Conservation (phyloP, 257 asterid genomes). For the Fraxinus excelsior region DNA sequence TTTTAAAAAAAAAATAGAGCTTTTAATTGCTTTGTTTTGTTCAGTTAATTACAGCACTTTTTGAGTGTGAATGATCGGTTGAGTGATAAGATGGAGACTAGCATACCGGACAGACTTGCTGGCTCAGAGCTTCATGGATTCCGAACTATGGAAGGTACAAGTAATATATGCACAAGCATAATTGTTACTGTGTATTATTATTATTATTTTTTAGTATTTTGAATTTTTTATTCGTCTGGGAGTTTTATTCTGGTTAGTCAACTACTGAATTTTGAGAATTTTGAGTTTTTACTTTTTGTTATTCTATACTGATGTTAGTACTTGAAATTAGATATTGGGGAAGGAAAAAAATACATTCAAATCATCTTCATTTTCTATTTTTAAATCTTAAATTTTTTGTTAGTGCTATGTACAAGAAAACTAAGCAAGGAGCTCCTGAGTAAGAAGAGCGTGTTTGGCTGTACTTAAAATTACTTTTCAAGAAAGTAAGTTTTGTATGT, state of each 20-base stretch:
- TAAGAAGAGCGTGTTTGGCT: no score
- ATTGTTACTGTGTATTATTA: neutral
- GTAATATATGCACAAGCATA: slow-evolving; percentile 6
- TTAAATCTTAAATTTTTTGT: no score
- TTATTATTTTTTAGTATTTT: neutral
- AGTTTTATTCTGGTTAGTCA: slow-evolving; percentile 14
- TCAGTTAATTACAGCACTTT: neutral
- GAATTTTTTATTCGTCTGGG: slow-evolving; percentile 21
- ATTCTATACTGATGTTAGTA: neutral
- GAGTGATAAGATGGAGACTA: slow-evolving; percentile 51
- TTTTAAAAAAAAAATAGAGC: no score
- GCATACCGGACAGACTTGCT: slow-evolving; percentile 38
- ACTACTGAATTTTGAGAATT: slow-evolving; percentile 17
- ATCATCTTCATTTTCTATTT: neutral
- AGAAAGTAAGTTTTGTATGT: neutral
- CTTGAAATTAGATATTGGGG: neutral
- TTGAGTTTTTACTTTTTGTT: slow-evolving; percentile 2
- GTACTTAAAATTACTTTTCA: neutral
- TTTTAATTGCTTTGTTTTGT: neutral
- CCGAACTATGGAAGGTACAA: slow-evolving; percentile 71
- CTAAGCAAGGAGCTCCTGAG: neutral
- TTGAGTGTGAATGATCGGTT: slow-evolving; percentile 19
- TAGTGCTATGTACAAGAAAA: neutral
- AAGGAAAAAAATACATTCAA: neutral
- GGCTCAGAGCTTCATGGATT: slow-evolving; percentile 94